A percentile compares a stretch with the other conserved stretches of the same genome.
phyloP scores from a whole-genome alignment of 2,329 filamentous ascomycete species.

The Paecilomyces variotii region DNA sequence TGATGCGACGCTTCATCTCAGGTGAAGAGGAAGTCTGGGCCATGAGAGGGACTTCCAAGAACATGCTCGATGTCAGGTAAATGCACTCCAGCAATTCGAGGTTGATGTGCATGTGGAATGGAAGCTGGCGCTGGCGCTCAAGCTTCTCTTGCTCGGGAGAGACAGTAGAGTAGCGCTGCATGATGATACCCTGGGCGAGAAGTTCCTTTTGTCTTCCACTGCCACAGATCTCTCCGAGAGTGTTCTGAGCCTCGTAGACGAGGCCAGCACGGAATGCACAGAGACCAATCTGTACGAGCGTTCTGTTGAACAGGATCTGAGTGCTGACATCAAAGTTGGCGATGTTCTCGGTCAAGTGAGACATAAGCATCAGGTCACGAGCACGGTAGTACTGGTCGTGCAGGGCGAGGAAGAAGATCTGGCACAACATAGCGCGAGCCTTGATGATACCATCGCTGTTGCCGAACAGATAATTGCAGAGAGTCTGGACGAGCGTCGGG shows the following conservation, averaged over 20 bases:
- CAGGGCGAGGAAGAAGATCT: slow-evolving; percentile 96
- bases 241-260: slow-evolving; percentile 95
- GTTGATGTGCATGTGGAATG: slow-evolving; percentile 99
- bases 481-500: slow-evolving; percentile 64
- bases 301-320: slow-evolving; percentile 98
- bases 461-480: slow-evolving; percentile 92
- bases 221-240: slow-evolving; percentile 94
- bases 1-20: slow-evolving; percentile 93
- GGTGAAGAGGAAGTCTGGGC: slow-evolving; percentile 95
- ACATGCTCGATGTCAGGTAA: slow-evolving; percentile 98
- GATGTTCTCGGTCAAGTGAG: slow-evolving; percentile 95
- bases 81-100: slow-evolving; percentile 96
- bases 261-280: slow-evolving; percentile 97
- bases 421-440: slow-evolving; percentile 93
- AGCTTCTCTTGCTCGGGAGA: slow-evolving; percentile 96
- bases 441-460: slow-evolving; percentile 94
- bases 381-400: slow-evolving; percentile 98
- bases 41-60: slow-evolving; percentile 92
- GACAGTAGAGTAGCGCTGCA: slow-evolving; percentile 93
- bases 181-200: slow-evolving; percentile 94
- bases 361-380: slow-evolving; percentile 99
- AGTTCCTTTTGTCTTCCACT: slow-evolving; percentile 97
- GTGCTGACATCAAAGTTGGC: slow-evolving; percentile 92
- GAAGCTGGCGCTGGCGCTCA: slow-evolving; percentile 92
- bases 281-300: slow-evolving; percentile 92